Base-by-base conservation (phyloP, 1,284 basidiomycete genomes). In the Inonotus obliquus region DNA sequence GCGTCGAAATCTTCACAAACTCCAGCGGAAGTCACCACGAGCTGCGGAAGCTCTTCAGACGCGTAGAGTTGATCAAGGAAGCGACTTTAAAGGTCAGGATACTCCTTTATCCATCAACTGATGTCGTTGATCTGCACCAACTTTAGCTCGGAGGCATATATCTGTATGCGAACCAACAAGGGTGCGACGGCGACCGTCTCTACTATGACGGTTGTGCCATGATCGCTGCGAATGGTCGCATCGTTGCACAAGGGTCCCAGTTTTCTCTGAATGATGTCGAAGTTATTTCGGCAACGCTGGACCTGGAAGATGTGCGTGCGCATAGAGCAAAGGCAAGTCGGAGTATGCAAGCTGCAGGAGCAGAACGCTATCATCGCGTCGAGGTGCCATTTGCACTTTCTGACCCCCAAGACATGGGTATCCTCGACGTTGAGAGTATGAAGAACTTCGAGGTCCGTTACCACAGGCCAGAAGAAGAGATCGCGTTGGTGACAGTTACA, bases 1-100 rank as follows among this genome's bases (percentile, higher is more conserved):
- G 97, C 5, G 96, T 98, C 1, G 96, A 99, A 75, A 97, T 99
- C 65, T 97, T 99, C 72, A 96, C 96, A 19, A 99, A 99, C 77
- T 96, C 95, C 0, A 96, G 92, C 64, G 96, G 93, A 4, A 96
- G 93, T 72, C 97, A 99, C 71, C 96, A 99, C 71, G 97, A 99
- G 72, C 84, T 99, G 29, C 86, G 97, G 35, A 99, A 99, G 75
- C 82, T 99, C 17, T 87, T 95, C 70, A 86, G 86, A 4, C 87
- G 96, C 11, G 85, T 99, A 1, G 95, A 99, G 65, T 81, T 99
- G 3, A 98, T 99, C 77, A 95, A 94, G 70, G 96, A 98, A 72
- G 96, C 97, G 0, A 99, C 96, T 0, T 79, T 91, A 65, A 99
- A 98, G 82, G 94, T 90, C 63, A 66, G 66, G 44, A 60, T 19